Evolutionary conservation across 2,329 filamentous ascomycete genomes (phyloP).

Genomic region (Didymella pinodella): DNA sequence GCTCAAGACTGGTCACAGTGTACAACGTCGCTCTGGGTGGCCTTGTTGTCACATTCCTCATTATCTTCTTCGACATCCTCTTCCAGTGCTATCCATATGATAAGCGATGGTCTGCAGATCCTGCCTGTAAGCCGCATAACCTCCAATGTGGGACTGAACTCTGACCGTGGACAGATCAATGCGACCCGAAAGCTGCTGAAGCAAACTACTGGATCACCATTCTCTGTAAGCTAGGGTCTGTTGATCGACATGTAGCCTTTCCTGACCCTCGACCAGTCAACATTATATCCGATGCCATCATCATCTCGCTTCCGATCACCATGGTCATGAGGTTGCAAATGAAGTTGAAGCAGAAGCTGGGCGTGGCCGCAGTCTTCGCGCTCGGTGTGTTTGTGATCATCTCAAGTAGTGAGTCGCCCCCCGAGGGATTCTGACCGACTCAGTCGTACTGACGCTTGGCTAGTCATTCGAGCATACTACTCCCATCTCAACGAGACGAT

Average conservation of each 20-base stretch:
- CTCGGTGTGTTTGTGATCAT: conserved; percentile 36
- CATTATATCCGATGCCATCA: conserved; percentile 33
- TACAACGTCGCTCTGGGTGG: conserved; percentile 51
- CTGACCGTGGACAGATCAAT: conserved; percentile 31
- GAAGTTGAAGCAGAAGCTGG: conserved; percentile 35
- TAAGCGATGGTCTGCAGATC: conserved; percentile 36
- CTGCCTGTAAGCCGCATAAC: conserved; percentile 21
- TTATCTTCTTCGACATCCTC: conserved; percentile 53
- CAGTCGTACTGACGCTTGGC: conserved; percentile 6
- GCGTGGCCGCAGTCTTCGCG: conserved; percentile 33
- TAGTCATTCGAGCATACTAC: conserved; percentile 36
- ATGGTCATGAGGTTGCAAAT: conserved; percentile 36
- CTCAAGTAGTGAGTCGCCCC: conserved; percentile 28
- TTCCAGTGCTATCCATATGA: conserved; percentile 52
- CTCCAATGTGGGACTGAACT: neutral
- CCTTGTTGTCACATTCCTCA: conserved; percentile 40
- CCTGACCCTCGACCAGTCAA: conserved; percentile 24
- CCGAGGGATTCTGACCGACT: neutral
- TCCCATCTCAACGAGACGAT: conserved; percentile 32
- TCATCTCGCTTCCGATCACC: conserved; percentile 32
- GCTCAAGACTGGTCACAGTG: conserved; percentile 47
- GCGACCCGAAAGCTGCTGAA: conserved; percentile 26
- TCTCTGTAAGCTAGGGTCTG: conserved; percentile 22
- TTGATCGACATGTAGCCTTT: neutral
- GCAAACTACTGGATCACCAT: conserved; percentile 38